These are phyloP conservation scores for Neopestalotiopsis clavispora DNA, from an alignment of 2,329 filamentous ascomycete species.

Conservation along the genomic window DNA sequence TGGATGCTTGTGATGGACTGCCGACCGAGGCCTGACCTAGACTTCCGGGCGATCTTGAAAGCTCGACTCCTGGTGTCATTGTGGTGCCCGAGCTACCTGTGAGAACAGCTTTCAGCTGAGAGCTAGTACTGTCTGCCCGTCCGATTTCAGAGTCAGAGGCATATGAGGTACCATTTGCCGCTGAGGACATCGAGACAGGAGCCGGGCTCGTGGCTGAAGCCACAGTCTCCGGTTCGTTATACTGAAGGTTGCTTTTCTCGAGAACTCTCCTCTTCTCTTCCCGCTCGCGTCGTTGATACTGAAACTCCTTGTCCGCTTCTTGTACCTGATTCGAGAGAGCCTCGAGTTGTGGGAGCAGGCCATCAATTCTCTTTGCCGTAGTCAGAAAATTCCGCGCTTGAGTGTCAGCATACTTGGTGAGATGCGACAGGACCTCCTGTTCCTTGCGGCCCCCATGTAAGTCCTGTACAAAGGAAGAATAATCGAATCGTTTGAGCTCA, in stretches of 20 bases:
- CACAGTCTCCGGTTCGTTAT: constrained; percentile 70
- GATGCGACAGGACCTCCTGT: constrained; percentile 91
- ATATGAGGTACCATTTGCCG: constrained; percentile 52
- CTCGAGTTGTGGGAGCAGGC: constrained; percentile 85
- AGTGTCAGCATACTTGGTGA: constrained; percentile 91
- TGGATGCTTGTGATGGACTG: constrained; percentile 58
- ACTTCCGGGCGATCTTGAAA: constrained; percentile 63
- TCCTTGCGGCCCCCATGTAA: constrained; percentile 98
- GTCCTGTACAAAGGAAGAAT: constrained; percentile 99
- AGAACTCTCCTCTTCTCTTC: constrained; percentile 91
- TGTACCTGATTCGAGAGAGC: constrained; percentile 88
- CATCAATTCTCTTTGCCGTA: constrained; percentile 86
- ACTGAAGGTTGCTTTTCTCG: constrained; percentile 82
- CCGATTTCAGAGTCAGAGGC: constrained; percentile 72
- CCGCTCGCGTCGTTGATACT: constrained; percentile 90
- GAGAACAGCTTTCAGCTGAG: constrained; percentile 62
- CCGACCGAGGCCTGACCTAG: constrained; percentile 46
- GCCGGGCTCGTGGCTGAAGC: constrained; percentile 43
- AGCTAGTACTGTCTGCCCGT: constrained; percentile 75
- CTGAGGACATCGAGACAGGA: constrained; percentile 35
- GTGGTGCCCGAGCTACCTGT: constrained; percentile 47
- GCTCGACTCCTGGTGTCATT: constrained; percentile 42
- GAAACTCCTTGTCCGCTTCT: constrained; percentile 94
- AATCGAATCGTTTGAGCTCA: constrained; percentile 96
- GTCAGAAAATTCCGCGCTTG: constrained; percentile 84